Evolutionary conservation across 805 yeast genomes (phyloP).

Genomic region (Torulaspora delbrueckii): DNA sequence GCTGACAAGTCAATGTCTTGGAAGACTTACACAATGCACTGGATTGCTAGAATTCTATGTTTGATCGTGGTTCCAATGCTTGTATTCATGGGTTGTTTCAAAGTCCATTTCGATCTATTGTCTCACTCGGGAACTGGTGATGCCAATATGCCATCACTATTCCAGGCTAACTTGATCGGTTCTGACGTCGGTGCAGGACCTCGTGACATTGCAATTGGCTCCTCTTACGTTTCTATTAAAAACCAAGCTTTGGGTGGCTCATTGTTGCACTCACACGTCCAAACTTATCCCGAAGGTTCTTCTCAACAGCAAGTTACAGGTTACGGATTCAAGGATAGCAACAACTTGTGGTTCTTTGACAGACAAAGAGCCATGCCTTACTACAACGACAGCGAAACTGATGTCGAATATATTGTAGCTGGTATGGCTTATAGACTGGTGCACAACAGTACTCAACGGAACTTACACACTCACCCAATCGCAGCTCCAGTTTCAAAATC

Average conservation of each 20-base stretch:
- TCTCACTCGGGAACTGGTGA: constrained; percentile 79
- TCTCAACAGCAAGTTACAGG: constrained; percentile 92
- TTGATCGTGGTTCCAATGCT: constrained; percentile 58
- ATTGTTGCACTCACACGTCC: constrained; percentile 82
- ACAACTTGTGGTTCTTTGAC: constrained; percentile 76
- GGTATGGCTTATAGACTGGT: constrained; percentile 66
- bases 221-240: constrained; percentile 42
- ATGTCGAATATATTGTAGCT: constrained; percentile 43
- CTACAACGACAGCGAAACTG: constrained; percentile 30
- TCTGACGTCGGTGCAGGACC: constrained; percentile 62
- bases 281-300: constrained; percentile 85
- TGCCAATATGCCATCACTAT: constrained; percentile 70
- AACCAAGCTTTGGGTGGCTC: constrained; percentile 74
- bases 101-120: constrained; percentile 68
- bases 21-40: constrained; percentile 51
- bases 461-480: constrained; percentile 78
- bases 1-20: constrained; percentile 59
- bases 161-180: constrained; percentile 72
- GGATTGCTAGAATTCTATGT: constrained; percentile 62
- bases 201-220: constrained; percentile 65
- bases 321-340: constrained; percentile 81
- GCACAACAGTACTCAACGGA: constrained; percentile 67
- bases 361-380: constrained; percentile 43
- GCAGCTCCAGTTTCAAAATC: constrained; percentile 65
- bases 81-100: constrained; percentile 63